These are phyloP conservation scores for Hsuehochloa calcarea DNA, from an alignment of 176 grass and related monocot genomes.

Conservation along the genomic window DNA sequence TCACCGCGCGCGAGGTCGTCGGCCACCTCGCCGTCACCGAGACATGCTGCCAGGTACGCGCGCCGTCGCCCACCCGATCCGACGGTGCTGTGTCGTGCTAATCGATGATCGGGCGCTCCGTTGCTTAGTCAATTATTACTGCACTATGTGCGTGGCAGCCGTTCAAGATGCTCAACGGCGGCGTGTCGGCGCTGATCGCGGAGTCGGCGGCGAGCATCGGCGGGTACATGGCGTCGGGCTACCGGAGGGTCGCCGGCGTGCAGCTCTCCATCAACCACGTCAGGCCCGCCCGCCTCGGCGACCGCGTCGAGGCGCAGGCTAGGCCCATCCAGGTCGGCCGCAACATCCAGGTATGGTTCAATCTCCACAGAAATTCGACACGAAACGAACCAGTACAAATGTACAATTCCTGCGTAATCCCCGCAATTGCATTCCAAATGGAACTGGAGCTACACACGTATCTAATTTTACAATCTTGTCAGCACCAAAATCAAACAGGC, in stretches of 20 bases:
- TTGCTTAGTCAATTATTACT: too few relatives aligned
- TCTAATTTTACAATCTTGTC: too few relatives aligned
- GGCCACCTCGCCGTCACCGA: conserved; percentile 73
- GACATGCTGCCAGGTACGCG: conserved; percentile 69
- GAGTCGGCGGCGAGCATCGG: conserved; percentile 69
- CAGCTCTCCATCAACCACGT: conserved; percentile 87
- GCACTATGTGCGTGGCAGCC: conserved; percentile 29
- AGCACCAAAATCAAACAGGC: too few relatives aligned
- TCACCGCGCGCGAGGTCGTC: conserved; percentile 53
- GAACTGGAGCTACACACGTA: too few relatives aligned
- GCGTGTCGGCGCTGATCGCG: conserved; percentile 79
- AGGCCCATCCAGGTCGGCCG: conserved; percentile 60
- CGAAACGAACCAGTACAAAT: not conserved
- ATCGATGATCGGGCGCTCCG: too few relatives aligned
- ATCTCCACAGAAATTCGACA: not conserved
- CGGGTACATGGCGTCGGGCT: conserved; percentile 51
- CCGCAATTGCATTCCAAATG: not conserved
- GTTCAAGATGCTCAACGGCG: conserved; percentile 74
- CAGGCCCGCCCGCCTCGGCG: conserved; percentile 58
- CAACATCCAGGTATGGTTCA: conserved; percentile 50
- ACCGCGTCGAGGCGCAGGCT: conserved; percentile 53
- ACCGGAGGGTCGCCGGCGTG: conserved; percentile 61
- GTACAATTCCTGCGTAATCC: not conserved
- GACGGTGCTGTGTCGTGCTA: too few relatives aligned
- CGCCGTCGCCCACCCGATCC: too few relatives aligned